A percentile compares a stretch with the other conserved stretches of the same genome.
Conservation (phyloP, 345 rosid species). For the Salix koriyanagi region DNA sequence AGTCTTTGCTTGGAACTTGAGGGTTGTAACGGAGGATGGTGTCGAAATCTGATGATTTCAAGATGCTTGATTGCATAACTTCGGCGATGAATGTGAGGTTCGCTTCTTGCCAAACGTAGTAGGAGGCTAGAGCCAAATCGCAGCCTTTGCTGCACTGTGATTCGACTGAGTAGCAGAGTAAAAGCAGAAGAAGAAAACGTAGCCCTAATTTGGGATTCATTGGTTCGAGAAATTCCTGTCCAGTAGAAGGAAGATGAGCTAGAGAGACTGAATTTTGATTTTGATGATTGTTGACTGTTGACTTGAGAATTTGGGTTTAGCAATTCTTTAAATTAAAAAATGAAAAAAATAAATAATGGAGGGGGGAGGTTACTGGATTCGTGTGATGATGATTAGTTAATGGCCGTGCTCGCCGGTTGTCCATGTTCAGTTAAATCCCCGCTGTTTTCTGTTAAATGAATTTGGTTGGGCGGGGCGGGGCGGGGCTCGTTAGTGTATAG, state of each 20-base stretch:
- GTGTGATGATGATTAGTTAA: background rate
- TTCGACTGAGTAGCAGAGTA: background rate
- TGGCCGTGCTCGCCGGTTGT: background rate
- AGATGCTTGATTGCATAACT: slow-evolving; percentile 19
- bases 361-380: too few relatives aligned
- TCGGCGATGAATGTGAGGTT: slow-evolving; percentile 44
- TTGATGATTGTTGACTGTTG: too few relatives aligned
- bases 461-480: too few relatives aligned
- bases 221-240: background rate
- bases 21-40: slow-evolving; percentile 35
- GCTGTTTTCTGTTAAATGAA: background rate
- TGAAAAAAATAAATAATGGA: too few relatives aligned
- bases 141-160: slow-evolving; percentile 27
- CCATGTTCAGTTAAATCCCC: slow-evolving; percentile 1
- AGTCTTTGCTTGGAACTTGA: slow-evolving; percentile 35
- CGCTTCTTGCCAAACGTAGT: slow-evolving; percentile 40
- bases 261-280: background rate
- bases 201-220: slow-evolving; percentile 6
- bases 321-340: too few relatives aligned
- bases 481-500: too few relatives aligned
- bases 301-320: background rate
- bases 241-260: background rate
- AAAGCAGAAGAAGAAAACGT: background rate
- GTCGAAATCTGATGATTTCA: slow-evolving; percentile 10
- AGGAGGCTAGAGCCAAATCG: slow-evolving; percentile 55